Percentiles rank a stretch among this genome's conserved stretches.
Evolutionary conservation across 768 basidiomycete species (phyloP).

Genomic region (Suillus subaureus): DNA sequence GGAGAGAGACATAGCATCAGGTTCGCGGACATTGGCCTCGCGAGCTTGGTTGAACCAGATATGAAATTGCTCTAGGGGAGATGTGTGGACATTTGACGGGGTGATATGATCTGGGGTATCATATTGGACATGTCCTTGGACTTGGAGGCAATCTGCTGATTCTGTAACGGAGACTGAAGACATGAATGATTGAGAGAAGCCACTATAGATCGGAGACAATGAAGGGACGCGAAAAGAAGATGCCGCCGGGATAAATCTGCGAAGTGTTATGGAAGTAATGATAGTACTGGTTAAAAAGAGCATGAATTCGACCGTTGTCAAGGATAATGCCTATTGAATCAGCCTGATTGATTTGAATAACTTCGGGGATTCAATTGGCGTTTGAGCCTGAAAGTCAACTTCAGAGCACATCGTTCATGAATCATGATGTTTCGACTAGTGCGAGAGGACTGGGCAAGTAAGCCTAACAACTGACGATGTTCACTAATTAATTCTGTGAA

Average conservation of each 20-base stretch:
- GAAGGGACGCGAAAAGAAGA: not conserved
- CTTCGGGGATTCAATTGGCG: not conserved
- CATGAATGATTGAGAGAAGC: conserved; percentile 19
- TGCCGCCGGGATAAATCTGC: not conserved
- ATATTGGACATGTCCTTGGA: conserved; percentile 81
- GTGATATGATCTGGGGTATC: conserved; percentile 63
- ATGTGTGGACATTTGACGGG: conserved; percentile 58
- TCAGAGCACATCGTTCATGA: not conserved
- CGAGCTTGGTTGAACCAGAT: conserved; percentile 78
- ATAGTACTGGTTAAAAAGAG: conserved; percentile 3
- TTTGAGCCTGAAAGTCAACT: not conserved
- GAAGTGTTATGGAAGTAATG: not conserved
- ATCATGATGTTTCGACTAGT: not conserved
- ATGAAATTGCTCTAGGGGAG: conserved; percentile 85
- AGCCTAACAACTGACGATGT: not conserved
- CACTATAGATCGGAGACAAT: not conserved
- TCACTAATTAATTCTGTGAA: not conserved
- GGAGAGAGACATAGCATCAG: conserved; percentile 87
- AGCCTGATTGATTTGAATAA: not conserved
- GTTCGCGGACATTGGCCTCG: conserved; percentile 67
- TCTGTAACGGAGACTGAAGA: conserved; percentile 39
- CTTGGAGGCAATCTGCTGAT: conserved; percentile 56
- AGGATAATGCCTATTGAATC: not conserved
- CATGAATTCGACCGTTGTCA: conserved; percentile 4
- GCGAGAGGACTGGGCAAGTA: not conserved